Base-by-base conservation (phyloP, 352 stramenopile species). In the Phytophthora multivora region DNA sequence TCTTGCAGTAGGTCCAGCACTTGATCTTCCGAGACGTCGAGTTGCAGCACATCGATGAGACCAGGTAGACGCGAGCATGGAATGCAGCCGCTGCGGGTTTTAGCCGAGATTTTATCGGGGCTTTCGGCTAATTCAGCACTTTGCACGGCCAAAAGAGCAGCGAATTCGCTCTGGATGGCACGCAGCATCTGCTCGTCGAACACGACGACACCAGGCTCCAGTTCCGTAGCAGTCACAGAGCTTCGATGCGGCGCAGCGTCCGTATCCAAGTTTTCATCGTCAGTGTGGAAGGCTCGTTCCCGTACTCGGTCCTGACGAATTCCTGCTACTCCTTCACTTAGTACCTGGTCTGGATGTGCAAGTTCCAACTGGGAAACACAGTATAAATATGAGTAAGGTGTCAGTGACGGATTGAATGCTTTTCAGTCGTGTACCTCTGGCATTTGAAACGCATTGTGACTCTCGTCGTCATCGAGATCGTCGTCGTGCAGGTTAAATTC, bases 261-360 rank as follows among this genome's bases (percentile, higher is more conserved):
- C 2, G 58, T 54, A 15, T 73, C 51, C 2, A 33, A 10, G 16
- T 33, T 7, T 15, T 69, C 51, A 30, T 60, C 26, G 5, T 53
- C 49, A 13, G 28, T 4, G 33, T 71, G 35, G 60, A 89, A 81
- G 11, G 69, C 71, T 39, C 73, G 72, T 23, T 91, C 76, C 1
- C 80, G 59, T 1, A 91, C 41, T 8, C 81, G 79, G 25, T 89
- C 77, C 39, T 90, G 81, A 13, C 83, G 87, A n/a, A 94, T 84
- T 23, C 63, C 45, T 7, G 83, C 75, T 5, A 97, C 66, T 19
- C 79, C 89, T 35, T 90, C 77, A 58, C 78, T 89, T 48, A 97
- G 52, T 4, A 97, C 82, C 33, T 79, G 75, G 42, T 93, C 79
- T 0, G 90, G 77, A 25, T 83, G 62, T 15, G 75, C 85, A 2